Percentiles rank a stretch among this genome's conserved stretches.
Evolutionary conservation across 495 filamentous ascomycete species (phyloP).

Genomic region (Pseudomonodictys pantanalensis): DNA sequence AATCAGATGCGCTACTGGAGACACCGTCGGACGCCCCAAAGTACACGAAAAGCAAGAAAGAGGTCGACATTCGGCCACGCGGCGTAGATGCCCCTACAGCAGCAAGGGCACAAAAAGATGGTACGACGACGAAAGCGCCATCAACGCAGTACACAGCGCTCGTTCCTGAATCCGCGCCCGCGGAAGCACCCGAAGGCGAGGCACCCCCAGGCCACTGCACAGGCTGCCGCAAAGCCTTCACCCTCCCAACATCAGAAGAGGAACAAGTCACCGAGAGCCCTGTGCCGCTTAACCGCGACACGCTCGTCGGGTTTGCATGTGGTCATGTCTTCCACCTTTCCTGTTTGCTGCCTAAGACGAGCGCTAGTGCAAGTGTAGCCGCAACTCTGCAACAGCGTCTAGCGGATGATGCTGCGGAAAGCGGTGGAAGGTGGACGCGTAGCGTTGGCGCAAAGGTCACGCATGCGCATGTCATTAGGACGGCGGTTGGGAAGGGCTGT

Average conservation of each 20-base stretch:
- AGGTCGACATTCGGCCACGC: slow-evolving; percentile 18
- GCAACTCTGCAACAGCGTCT: slow-evolving; percentile 42
- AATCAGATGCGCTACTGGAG: not conserved
- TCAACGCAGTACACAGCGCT: slow-evolving; percentile 26
- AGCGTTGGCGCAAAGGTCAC: slow-evolving; percentile 86
- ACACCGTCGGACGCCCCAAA: slow-evolving; percentile 23
- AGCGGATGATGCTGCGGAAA: slow-evolving; percentile 45
- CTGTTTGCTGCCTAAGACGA: slow-evolving; percentile 60
- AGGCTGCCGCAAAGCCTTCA: slow-evolving; percentile 28
- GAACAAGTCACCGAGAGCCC: slow-evolving; percentile 5
- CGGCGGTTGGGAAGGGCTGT: slow-evolving; percentile 30
- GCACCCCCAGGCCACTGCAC: slow-evolving; percentile 38
- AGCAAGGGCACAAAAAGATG: not conserved
- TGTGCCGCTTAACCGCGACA: slow-evolving; percentile 46
- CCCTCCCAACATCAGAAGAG: slow-evolving; percentile 18
- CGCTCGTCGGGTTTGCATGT: slow-evolving; percentile 87
- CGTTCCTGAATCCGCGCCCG: slow-evolving; percentile 33
- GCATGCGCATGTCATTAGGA: slow-evolving; percentile 67
- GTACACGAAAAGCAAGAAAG: slow-evolving; percentile 30
- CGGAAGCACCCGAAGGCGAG: slow-evolving; percentile 37
- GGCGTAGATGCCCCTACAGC: slow-evolving; percentile 21
- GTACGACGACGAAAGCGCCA: slow-evolving; percentile 42
- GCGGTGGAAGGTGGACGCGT: slow-evolving; percentile 45
- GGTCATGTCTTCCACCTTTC: slow-evolving; percentile 86
- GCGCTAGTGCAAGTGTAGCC: slow-evolving; percentile 36